phyloP scores from a whole-genome alignment of 2,329 filamentous ascomycete genomes.

The Exophiala aquamarina region DNA sequence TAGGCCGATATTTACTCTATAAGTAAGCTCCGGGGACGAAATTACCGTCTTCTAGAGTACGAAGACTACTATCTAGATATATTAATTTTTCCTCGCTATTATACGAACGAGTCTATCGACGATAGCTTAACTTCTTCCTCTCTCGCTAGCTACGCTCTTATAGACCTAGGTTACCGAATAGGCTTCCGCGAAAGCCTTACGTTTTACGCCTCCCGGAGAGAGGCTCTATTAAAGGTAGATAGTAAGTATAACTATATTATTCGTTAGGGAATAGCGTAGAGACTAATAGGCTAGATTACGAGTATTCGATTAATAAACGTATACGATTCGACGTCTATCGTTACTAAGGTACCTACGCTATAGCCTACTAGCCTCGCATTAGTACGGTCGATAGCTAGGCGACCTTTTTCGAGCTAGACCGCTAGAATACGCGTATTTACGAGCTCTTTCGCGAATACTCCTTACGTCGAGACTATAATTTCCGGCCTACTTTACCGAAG shows the following conservation, averaged over 20 bases:
- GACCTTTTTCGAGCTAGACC: slow-evolving; percentile 9
- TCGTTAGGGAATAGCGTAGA: no score
- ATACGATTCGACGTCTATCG: slow-evolving; percentile 2
- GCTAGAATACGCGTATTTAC: not conserved
- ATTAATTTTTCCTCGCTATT: slow-evolving; percentile 38
- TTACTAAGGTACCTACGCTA: slow-evolving; percentile 4
- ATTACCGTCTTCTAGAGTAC: not conserved
- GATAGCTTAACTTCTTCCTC: slow-evolving; percentile 2
- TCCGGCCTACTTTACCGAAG: not conserved
- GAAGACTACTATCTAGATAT: not conserved
- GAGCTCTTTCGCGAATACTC: not conserved
- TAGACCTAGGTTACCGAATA: slow-evolving; percentile 3
- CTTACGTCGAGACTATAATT: not conserved
- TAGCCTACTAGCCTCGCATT: no score
- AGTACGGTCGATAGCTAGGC: slow-evolving; percentile 7
- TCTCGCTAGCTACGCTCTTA: slow-evolving; percentile 6
- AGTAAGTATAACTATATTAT: slow-evolving; percentile 2
- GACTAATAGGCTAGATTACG: not conserved
- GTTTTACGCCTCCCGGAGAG: slow-evolving; percentile 11
- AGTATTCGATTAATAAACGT: slow-evolving; percentile 4
- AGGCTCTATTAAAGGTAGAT: slow-evolving; percentile 10
- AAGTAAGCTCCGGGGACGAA: not conserved
- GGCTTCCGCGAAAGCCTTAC: slow-evolving; percentile 10
- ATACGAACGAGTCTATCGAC: slow-evolving; percentile 1
- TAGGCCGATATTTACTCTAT: slow-evolving; percentile 7